Percentiles rank a stretch among this genome's conserved stretches.
Evolutionary conservation across 306 rosid genomes (phyloP).

Genomic region (Rosa lucieae): DNA sequence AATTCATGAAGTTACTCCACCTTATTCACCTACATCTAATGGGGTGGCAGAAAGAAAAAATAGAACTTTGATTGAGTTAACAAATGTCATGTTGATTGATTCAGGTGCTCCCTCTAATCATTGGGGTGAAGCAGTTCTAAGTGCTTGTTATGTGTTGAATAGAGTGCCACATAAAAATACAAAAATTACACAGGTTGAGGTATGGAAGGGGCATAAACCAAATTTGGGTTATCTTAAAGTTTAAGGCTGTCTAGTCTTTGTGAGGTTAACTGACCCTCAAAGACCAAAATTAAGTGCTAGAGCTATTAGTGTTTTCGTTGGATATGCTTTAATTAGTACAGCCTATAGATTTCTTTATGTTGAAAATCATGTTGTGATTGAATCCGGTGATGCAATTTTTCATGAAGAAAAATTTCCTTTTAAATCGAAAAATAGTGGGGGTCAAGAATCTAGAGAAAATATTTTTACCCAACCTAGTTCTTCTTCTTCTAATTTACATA

Average conservation of each 20-base stretch:
- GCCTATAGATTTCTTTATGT: not conserved
- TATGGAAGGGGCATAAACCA: not conserved
- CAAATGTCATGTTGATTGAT: too few species aligned
- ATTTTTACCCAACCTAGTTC: not conserved
- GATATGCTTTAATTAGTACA: not conserved
- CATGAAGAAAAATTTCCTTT: constrained; percentile 4
- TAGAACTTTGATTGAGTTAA: too few species aligned
- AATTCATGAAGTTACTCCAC: too few species aligned
- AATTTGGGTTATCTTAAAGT: constrained; percentile 1
- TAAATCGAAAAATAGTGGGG: not conserved
- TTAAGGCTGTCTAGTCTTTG: constrained; percentile 9
- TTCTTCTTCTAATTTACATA: not conserved
- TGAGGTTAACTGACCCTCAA: not conserved
- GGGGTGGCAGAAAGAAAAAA: too few species aligned
- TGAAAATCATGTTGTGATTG: not conserved
- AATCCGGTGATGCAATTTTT: not conserved
- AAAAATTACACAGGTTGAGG: not conserved
- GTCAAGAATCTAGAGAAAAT: not conserved
- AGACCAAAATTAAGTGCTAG: not conserved
- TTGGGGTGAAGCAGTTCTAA: constrained; percentile 1
- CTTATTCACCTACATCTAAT: too few species aligned
- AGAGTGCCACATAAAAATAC: not conserved
- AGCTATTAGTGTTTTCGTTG: not conserved
- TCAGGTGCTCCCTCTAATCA: not conserved
- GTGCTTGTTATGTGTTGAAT: not conserved